Base-by-base conservation (phyloP, 306 rosid genomes). In the Elaeagnus macrophylla region DNA sequence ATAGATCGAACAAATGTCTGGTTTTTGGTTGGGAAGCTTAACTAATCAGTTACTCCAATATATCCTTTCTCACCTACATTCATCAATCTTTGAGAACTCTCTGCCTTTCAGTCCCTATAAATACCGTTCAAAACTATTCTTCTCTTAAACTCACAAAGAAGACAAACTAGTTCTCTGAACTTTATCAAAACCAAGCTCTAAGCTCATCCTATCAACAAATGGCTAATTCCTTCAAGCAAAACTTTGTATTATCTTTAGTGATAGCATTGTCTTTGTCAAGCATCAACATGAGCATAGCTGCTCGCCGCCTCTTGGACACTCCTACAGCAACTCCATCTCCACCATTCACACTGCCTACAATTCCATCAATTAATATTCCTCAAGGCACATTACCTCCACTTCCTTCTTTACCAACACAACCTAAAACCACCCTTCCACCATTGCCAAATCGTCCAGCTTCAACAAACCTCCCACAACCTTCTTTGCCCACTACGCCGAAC, bases 351-450 rank as follows among this genome's bases (percentile, higher is more conserved):
- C 60, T 59, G 37, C 75, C 75, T 15, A n/a, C n/a, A n/a, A 48
- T 57, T 48, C 0, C 50, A 2, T 54, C 51, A 19, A 69, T 69
- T 15, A 37, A 60, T 19, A 51, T 65, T 11, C 71, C 71, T 12
- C 40, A 62, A 6, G 42, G 47, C 42, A 70, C 51, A 6, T 36
- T 49, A 36, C 51, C 53, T 50, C 67, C 73, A 15, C 39, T 62
- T 18, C 70, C 70, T 9, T 13, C 48, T 14, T 0, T 60, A 6
- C 70, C 69, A 12, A 39, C 63, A 9, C 39, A 56, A 25, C 69
- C 75, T 39, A 45, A 47, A 13, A 16, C 62, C 56, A 40, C 64
- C 15, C 25, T 63, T 47, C 79, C 74, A 46, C 66, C 79, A 10
- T 15, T 43, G 3, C 69, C 49, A 45, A 20, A 45, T 5, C n/a